Evolutionary conservation across 2,329 filamentous ascomycete species (phyloP), one percentile per base, ranked within the genome.

Genomic region (Penicillium janthinellum): DNA sequence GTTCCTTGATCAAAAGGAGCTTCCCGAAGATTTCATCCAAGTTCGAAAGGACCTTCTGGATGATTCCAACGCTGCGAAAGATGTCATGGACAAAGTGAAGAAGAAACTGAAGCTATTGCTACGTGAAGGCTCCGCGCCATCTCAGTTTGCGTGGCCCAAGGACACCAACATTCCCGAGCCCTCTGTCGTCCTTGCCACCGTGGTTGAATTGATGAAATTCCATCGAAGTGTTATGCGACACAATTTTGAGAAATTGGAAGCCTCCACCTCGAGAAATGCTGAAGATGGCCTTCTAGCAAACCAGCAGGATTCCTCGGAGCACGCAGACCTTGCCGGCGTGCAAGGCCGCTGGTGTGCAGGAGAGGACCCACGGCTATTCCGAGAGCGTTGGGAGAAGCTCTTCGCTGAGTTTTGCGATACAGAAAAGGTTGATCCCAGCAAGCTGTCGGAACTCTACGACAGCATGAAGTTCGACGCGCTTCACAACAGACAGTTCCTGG

Each of bases 381-480:
- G 90, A 67, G 95, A 99, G 75, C 87, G 95, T 34, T 99, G 95
- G 95, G 95, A 98, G 78, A 99, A 99, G 79, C 84, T 99, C 1
- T 99, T 99, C 77, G 87, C 89, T 50, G 95, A 99, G 73, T 99
- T 99, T 71, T 95, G 90, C 66, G 96, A 99, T 74, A 90, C 91
- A 1, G 95, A 99, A 71, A 99, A 99, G 80, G 92, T 98, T 17
- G 95, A 99, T 75, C 96, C 96, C 17, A 96, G 93, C 82, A 99
- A 99, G 80, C 94, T 99, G 63, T 97, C 92, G 5, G 95, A 99
- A 79, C 84, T 99, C 2, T 99, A 99, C 75, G 95, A 99, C 75
- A 98, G 94, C 20, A 98, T 99, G 95, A 99, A 99, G 77, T 99
- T 98, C 65, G 95, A 99, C 75, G 95, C 95, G 1, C 83, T 99